These are phyloP conservation scores for Trichoderma asperelloides DNA, from an alignment of 495 filamentous ascomycete species.

Conservation along the genomic window DNA sequence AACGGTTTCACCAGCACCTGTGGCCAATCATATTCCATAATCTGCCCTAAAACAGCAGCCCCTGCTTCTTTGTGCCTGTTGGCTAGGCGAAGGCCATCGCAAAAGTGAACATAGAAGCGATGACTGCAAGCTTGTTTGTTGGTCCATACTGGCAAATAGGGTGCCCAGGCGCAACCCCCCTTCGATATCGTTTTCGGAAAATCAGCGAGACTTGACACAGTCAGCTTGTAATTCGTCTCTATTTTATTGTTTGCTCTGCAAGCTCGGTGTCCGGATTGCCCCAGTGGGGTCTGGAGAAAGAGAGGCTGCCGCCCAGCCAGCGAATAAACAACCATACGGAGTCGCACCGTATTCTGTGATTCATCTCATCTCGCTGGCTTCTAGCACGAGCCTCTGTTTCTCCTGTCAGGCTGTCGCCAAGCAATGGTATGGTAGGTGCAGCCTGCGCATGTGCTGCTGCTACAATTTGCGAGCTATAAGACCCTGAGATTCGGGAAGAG, in stretches of 20 bases:
- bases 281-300: not conserved
- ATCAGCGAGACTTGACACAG: not conserved
- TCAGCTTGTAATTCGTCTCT: not conserved
- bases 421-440: not conserved
- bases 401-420: not conserved
- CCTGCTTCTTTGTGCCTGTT: not conserved
- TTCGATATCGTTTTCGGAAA: not conserved
- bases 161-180: not conserved
- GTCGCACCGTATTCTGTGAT: not conserved
- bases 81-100: not conserved
- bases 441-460: not conserved
- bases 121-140: not conserved
- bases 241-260: not conserved
- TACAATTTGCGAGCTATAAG: not conserved
- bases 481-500: not conserved
- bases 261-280: no score
- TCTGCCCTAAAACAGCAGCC: conserved; percentile 2
- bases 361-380: not conserved
- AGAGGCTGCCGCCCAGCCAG: not conserved
- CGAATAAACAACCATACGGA: not conserved
- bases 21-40: not conserved
- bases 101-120: not conserved
- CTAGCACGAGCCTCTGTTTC: not conserved
- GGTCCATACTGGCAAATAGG: not conserved
- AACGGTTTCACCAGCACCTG: not conserved